A percentile compares a stretch with the other conserved stretches of the same genome.
phyloP scores from a whole-genome alignment of 2,329 filamentous ascomycete genomes.

The Akanthomyces muscarius region DNA sequence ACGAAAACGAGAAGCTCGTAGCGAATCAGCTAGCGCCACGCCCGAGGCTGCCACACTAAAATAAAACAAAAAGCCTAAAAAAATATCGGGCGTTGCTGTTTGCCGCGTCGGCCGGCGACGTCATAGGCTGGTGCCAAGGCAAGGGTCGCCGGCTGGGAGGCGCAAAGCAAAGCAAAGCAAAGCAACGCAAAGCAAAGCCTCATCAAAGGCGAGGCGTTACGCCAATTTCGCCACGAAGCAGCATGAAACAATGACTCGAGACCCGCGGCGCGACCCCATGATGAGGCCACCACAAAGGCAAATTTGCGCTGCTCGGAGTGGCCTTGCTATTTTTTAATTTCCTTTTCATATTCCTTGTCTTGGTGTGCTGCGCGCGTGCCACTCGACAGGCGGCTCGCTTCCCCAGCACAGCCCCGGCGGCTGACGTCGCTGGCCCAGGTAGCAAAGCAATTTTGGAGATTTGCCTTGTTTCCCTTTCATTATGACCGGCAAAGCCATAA shows the following conservation, averaged over 20 bases:
- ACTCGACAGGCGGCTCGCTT: neutral
- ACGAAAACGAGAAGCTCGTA: neutral
- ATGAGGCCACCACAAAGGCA: neutral
- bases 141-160: neutral
- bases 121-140: neutral
- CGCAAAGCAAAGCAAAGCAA: neutral
- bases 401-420: slow-evolving; percentile 15
- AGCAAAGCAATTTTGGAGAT: neutral
- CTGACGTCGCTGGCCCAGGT: slow-evolving; percentile 11
- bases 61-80: neutral
- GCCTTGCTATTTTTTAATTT: neutral
- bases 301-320: neutral
- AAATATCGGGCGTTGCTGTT: neutral
- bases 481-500: neutral
- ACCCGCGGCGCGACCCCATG: neutral
- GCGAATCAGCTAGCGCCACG: neutral
- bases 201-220: neutral
- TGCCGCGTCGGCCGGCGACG: slow-evolving; percentile 12
- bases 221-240: neutral
- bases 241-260: slow-evolving; percentile 10
- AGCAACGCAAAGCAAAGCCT: too few species aligned
- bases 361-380: neutral
- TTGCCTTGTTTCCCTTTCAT: neutral
- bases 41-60: neutral
- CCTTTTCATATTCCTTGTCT: neutral